A percentile compares a stretch with the other conserved stretches of the same genome.
phyloP scores from a whole-genome alignment of 1,139 yeast genomes.

The Blastobotrys petasosporus region DNA sequence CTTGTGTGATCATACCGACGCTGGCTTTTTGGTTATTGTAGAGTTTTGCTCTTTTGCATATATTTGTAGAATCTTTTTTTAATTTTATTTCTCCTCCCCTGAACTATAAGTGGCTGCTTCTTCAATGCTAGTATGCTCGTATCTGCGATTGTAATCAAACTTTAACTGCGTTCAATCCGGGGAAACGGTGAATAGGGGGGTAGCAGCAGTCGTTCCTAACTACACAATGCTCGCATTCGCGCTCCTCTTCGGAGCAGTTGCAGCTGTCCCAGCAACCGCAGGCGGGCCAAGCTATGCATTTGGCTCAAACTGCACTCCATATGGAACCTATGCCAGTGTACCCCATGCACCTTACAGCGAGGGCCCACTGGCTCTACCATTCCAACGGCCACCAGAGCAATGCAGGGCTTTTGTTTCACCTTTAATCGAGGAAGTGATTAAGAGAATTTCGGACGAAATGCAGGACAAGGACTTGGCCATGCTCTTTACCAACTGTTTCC shows the following conservation, averaged over 20 bases:
- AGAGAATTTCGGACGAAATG: slow-evolving; percentile 46
- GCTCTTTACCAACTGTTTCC: slow-evolving; percentile 73
- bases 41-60: not conserved
- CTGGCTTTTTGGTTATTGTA: not conserved
- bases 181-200: too few species aligned
- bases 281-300: not conserved
- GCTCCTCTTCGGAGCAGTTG: not conserved
- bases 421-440: slow-evolving; percentile 56
- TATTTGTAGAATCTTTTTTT: not conserved
- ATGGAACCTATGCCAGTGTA: slow-evolving; percentile 35
- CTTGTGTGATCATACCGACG: not conserved
- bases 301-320: slow-evolving; percentile 35
- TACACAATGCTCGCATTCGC: not conserved
- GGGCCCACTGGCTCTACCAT: slow-evolving; percentile 48
- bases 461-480: slow-evolving; percentile 63
- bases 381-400: slow-evolving; percentile 62
- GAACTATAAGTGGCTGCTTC: too few species aligned
- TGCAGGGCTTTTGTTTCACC: slow-evolving; percentile 69
- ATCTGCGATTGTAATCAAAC: too few species aligned
- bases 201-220: too few species aligned
- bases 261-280: not conserved
- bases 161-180: too few species aligned
- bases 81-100: not conserved
- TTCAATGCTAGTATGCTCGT: too few species aligned
- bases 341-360: slow-evolving; percentile 30